Evolutionary conservation across 139 green algal genomes (phyloP).

Genomic region (Haematococcus sp.): DNA sequence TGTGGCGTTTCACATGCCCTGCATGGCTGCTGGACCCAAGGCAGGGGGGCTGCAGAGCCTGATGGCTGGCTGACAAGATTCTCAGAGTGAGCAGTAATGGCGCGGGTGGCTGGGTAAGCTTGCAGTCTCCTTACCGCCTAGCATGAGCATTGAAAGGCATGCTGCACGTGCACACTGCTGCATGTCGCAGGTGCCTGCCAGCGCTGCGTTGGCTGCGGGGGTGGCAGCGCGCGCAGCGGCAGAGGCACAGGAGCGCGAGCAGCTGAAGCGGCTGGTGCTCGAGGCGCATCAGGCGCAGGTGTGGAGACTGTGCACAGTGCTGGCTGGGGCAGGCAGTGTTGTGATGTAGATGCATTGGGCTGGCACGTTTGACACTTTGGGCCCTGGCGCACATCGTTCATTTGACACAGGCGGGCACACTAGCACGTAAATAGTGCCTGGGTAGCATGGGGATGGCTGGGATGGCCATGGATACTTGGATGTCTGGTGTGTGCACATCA

Average conservation of each 20-base stretch:
- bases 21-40: not conserved
- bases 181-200: conserved; percentile 48
- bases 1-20: no score
- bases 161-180: not conserved
- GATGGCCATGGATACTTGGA: no score
- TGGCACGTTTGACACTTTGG: no score
- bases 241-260: conserved; percentile 67
- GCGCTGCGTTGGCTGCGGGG: conserved; percentile 38
- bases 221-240: conserved; percentile 35
- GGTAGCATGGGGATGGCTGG: no score
- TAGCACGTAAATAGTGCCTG: no score
- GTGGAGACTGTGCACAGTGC: conserved; percentile 25
- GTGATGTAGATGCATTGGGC: no score
- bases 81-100: not conserved
- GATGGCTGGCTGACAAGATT: not conserved
- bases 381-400: no score
- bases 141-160: not conserved
- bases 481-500: no score
- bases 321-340: no score
- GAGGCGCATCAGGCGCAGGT: conserved; percentile 35
- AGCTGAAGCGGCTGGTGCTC: conserved; percentile 83
- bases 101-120: not conserved
- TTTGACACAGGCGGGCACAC: no score
- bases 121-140: not conserved
- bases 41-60: not conserved